A percentile compares a stretch with the other conserved stretches of the same genome.
Evolutionary conservation across 2,329 filamentous ascomycete genomes (phyloP).

Genomic region (Thyridium curvatum): DNA sequence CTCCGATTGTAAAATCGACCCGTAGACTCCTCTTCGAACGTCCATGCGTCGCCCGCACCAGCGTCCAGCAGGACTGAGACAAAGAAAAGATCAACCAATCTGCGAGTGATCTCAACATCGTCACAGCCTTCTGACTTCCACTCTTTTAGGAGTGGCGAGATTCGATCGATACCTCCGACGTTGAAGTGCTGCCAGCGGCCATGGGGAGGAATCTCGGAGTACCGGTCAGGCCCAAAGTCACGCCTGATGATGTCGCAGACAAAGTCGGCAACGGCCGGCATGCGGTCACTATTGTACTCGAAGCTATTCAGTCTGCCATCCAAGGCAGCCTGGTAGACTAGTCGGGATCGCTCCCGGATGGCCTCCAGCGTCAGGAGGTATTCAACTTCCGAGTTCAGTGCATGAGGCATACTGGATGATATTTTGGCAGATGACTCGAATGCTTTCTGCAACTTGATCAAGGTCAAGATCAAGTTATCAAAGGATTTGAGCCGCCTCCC

Average conservation of each 20-base stretch:
- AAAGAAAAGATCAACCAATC: conserved; percentile 54
- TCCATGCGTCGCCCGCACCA: conserved; percentile 43
- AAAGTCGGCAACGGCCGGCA: conserved; percentile 3
- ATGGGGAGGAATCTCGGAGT: conserved; percentile 42
- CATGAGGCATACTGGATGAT: too few relatives aligned
- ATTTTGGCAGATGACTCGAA: too few relatives aligned
- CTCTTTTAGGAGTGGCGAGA: conserved; percentile 33
- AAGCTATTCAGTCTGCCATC: conserved; percentile 4
- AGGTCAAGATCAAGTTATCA: too few relatives aligned
- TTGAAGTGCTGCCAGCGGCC: conserved; percentile 59
- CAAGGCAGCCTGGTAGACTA: conserved; percentile 2
- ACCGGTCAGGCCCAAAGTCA: conserved; percentile 41
- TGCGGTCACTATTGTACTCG: conserved; percentile 1
- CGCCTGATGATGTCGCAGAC: conserved; percentile 19
- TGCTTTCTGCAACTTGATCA: too few relatives aligned
- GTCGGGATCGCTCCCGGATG: not conserved
- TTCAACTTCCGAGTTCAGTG: not conserved
- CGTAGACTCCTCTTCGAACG: conserved; percentile 30
- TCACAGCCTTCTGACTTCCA: conserved; percentile 28
- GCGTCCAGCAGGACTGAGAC: conserved; percentile 52
- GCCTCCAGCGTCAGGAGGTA: conserved; percentile 6
- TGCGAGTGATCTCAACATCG: conserved; percentile 39
- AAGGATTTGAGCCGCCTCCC: too few relatives aligned
- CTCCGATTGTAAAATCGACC: conserved; percentile 29
- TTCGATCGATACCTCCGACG: conserved; percentile 43